Evolutionary conservation across 2,329 filamentous ascomycete genomes (phyloP), one percentile per base, ranked within the genome.

Genomic region (Penicillium fuscoglaucum): DNA sequence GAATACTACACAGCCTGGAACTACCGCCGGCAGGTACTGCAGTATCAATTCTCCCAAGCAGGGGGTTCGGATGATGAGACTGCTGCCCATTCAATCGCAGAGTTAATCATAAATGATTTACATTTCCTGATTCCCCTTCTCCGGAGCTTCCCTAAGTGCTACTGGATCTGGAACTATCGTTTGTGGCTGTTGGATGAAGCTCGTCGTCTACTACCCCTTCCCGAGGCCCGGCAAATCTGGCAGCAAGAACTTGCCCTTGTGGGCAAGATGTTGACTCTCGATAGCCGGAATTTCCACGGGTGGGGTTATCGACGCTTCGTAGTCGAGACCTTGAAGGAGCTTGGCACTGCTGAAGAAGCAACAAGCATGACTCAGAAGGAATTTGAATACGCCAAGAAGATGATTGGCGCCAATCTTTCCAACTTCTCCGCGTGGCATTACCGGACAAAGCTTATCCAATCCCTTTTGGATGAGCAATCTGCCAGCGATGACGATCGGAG

Each of bases 141-240:
- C 50, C 83, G 90, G 63, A 86, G 91, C 65, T 93, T 87, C 65
- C 95, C 95, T 7, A 99, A 99, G 75, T 98, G 95, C 81, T 99
- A 99, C 79, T 98, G 95, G 93, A 93, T 99, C 70, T 99, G 95
- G 95, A 96, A 96, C 67, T 93, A 97, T 76, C 88, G 95, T 29
- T 78, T 89, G 46, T 99, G 95, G 93, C 80, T 93, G 3, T 80
- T 99, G 15, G 80, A 88, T 55, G 85, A 91, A 72, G 87, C 87
- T 35, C 90, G 89, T 47, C 72, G 81, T 13, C 80, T 87, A 19
- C 80, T 96, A 10, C 83, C 86, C 2, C 61, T 76, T 1, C 57
- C 78, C 0, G 71, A 79, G 17, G 85, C 91, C 2, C 82, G 84
- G 24, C 76, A 81, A 40, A 80, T 97, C 50, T 99, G 95, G 95